Evolutionary conservation across 2,329 filamentous ascomycete species (phyloP).

Genomic region (Paecilomyces sp.): DNA sequence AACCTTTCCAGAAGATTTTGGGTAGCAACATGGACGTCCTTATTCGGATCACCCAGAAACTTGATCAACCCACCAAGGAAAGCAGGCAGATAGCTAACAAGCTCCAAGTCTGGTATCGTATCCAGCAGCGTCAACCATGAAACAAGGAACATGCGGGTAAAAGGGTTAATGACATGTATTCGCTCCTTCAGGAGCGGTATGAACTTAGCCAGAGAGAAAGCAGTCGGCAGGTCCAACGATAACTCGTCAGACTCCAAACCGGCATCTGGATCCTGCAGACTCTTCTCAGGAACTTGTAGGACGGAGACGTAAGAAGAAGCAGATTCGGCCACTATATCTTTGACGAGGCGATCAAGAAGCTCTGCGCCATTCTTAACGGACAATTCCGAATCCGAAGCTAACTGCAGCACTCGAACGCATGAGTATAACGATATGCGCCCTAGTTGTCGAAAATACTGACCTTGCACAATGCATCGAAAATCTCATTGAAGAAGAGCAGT

Average conservation of each 20-base stretch:
- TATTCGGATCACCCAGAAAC: constrained; percentile 85
- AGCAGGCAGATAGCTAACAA: constrained; percentile 85
- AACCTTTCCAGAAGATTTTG: constrained; percentile 86
- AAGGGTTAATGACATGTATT: constrained; percentile 90
- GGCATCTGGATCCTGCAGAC: constrained; percentile 32
- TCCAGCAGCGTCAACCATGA: constrained; percentile 93
- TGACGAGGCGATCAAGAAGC: constrained; percentile 85
- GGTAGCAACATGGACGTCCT: constrained; percentile 90
- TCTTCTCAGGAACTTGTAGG: constrained; percentile 57
- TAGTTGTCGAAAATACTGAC: constrained; percentile 40
- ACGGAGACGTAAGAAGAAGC: constrained; percentile 92
- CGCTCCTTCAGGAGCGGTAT: constrained; percentile 90
- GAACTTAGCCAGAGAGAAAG: constrained; percentile 85
- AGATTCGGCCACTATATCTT: constrained; percentile 93
- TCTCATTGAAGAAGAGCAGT: constrained; percentile 93
- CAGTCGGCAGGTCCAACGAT: constrained; percentile 60
- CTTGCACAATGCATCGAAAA: constrained; percentile 96
- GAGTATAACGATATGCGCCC: constrained; percentile 1
- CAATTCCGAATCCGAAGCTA: constrained; percentile 90
- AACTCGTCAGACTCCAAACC: constrained; percentile 27
- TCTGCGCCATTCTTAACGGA: constrained; percentile 98
- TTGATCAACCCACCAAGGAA: constrained; percentile 85
- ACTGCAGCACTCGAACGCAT: constrained; percentile 44
- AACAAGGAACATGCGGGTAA: constrained; percentile 89
- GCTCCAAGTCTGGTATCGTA: constrained; percentile 91